Conservation (phyloP, 768 basidiomycete species). For the Rhodosporidiobolus sp. region DNA sequence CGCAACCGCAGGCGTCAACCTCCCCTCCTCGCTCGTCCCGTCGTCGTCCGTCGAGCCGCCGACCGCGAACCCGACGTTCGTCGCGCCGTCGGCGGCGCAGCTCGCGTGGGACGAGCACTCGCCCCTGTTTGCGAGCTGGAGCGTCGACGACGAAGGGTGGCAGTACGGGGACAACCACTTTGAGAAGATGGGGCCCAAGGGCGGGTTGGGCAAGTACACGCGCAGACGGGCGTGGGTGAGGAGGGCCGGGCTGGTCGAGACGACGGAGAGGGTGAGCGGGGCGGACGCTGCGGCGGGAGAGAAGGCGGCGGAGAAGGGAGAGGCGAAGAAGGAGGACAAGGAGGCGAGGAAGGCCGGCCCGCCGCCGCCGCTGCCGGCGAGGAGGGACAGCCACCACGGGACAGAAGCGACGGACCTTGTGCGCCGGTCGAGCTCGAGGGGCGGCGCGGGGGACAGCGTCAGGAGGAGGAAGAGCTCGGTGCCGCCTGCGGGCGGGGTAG, state of each 20-base stretch:
- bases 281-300: not conserved
- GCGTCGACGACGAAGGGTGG: constrained; percentile 52
- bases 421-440: not conserved
- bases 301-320: not conserved
- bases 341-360: not conserved
- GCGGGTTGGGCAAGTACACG: constrained; percentile 50
- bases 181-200: constrained; percentile 51
- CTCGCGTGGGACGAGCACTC: constrained; percentile 4
- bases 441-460: not conserved
- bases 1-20: constrained; percentile 23
- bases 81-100: not conserved
- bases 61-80: constrained; percentile 1
- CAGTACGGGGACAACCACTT: constrained; percentile 54
- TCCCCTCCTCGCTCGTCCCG: constrained; percentile 11
- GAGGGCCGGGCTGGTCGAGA: constrained; percentile 42
- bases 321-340: not conserved
- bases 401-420: not conserved
- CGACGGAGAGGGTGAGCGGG: constrained; percentile 24
- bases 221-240: constrained; percentile 42
- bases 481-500: not conserved
- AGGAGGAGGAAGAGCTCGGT: not conserved
- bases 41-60: not conserved
- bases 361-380: not conserved
- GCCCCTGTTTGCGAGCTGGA: constrained; percentile 24
- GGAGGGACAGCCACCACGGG: not conserved